These are phyloP conservation scores for Haplographium delicatum DNA, from an alignment of 495 filamentous ascomycete genomes.

Conservation along the genomic window DNA sequence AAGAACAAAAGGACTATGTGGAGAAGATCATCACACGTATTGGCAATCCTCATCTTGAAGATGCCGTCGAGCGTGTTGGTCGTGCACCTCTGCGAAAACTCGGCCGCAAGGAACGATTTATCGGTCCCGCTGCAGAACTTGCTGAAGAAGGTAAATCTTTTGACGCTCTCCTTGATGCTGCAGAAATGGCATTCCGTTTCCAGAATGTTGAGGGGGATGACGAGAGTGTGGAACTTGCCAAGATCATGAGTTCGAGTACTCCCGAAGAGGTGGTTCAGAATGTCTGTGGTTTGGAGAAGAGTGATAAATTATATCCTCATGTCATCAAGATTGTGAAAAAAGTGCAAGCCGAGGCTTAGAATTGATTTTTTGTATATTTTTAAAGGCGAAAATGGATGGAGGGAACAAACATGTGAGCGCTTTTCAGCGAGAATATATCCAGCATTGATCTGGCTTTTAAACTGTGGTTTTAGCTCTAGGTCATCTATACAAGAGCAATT, in stretches of 20 bases:
- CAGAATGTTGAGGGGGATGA: constrained; percentile 86
- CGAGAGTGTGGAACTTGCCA: constrained; percentile 75
- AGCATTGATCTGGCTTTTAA: constrained; percentile 5
- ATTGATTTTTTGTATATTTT: constrained; percentile 4
- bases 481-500: no score
- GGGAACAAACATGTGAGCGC: no score
- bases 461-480: no score
- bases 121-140: constrained; percentile 81
- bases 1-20: constrained; percentile 85
- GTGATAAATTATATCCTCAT: constrained; percentile 65
- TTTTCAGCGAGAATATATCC: constrained; percentile 6
- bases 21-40: constrained; percentile 88
- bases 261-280: constrained; percentile 63
- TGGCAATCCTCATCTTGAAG: constrained; percentile 90
- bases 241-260: constrained; percentile 66
- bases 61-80: constrained; percentile 90
- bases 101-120: constrained; percentile 86
- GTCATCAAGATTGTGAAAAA: constrained; percentile 70
- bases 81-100: constrained; percentile 93
- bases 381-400: constrained; percentile 7
- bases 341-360: constrained; percentile 58
- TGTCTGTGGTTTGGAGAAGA: constrained; percentile 68
- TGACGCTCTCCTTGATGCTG: constrained; percentile 63
- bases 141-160: constrained; percentile 70
- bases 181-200: constrained; percentile 87